Base-by-base conservation (phyloP, 352 stramenopile genomes). In the Aphanomyces euteiches region DNA sequence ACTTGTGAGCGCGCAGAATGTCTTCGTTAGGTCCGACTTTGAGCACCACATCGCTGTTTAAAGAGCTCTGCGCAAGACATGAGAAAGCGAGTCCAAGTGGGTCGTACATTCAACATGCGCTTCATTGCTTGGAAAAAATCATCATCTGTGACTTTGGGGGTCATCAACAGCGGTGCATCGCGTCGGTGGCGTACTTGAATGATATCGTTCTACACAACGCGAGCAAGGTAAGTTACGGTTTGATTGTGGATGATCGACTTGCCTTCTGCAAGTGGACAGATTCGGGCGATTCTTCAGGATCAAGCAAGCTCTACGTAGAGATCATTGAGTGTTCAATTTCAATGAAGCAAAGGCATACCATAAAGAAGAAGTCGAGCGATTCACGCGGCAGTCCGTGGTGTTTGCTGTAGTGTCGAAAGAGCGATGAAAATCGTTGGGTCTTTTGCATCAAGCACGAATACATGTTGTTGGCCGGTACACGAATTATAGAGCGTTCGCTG, bases 391-490 rank as follows among this genome's bases (percentile, higher is more conserved):
- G 74, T 4, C 96, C 96, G 79, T 99, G 96, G 80, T 99, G 97
- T 78, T 99, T 99, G 76, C 95, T 98, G 79, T 99, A 99, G 81
- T 99, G 96, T 56, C 96, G 95, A 73, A 99, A 99, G 19, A 99
- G 87, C 64, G 89, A 98, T 37, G 93, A 98, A 77, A 99, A 99
- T 19, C 95, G 90, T 82, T 99, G 96, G 19, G 95, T 98, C 79
- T 98, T 98, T 60, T 98, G 89, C 96, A 99, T 99, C 57, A 99
- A 81, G 73, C 96, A 99, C 75, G 87, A 92, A 77, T 93, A 93
- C 84, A 92, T 91, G 72, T 92, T 93, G 80, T 92, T 95, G 47
- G 85, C 85, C 0, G 87, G 75, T 54, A 93, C 87, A 59, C 87
- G 87, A 68, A 93, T 82, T 69, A 94, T 92, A 36, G 85, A 93